A percentile compares a stretch with the other conserved stretches of the same genome.
phyloP scores from a whole-genome alignment of 805 yeast genomes.

The Saccharomycopsis malanga region DNA sequence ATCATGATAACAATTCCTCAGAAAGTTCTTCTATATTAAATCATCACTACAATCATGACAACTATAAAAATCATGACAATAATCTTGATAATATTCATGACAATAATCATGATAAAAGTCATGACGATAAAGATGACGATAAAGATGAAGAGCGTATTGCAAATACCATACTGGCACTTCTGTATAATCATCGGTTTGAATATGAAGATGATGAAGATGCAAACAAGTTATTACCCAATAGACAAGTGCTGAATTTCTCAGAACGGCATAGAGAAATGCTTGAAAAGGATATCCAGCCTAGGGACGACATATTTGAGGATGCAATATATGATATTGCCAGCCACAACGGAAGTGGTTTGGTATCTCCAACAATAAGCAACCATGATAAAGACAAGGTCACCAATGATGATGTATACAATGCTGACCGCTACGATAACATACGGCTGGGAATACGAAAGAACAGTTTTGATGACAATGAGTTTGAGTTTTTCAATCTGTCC shows the following conservation, averaged over 20 bases:
- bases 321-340: neutral
- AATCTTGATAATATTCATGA: neutral
- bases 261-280: neutral
- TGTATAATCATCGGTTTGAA: no score
- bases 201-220: neutral
- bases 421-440: neutral
- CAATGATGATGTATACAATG: neutral
- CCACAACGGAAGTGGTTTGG: no score
- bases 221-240: neutral
- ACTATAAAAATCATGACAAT: neutral
- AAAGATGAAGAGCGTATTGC: neutral
- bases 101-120: neutral
- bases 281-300: neutral
- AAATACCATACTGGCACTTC: no score
- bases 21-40: conserved; percentile 4
- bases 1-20: neutral
- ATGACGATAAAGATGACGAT: neutral
- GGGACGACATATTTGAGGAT: neutral
- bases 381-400: neutral
- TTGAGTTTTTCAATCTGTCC: conserved; percentile 2
- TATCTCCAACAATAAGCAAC: no score
- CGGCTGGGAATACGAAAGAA: neutral
- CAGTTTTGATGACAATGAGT: neutral
- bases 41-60: neutral
- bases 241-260: neutral